phyloP scores from a whole-genome alignment of 306 rosid genomes.

The Rosa chinensis region DNA sequence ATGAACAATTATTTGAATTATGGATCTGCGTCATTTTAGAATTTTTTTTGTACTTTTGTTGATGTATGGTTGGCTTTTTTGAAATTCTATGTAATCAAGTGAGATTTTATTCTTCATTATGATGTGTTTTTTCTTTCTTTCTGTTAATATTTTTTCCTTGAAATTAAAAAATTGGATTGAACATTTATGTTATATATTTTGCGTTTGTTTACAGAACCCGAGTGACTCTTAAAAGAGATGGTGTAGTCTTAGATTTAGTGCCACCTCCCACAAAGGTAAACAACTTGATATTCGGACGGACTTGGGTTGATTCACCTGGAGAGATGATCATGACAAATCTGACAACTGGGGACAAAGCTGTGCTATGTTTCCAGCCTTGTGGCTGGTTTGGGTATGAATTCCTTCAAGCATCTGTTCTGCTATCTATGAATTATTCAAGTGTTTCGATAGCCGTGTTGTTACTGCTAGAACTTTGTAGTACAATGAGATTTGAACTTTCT shows the following conservation, averaged over 20 bases:
- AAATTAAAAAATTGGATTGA: background rate
- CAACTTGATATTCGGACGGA: conserved; percentile 89
- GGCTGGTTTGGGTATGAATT: conserved; percentile 88
- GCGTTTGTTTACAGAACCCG: conserved; percentile 58
- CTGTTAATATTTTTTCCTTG: background rate
- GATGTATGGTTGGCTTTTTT: background rate
- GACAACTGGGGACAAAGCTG: conserved; percentile 86
- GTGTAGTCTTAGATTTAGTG: conserved; percentile 80
- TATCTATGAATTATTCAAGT: background rate
- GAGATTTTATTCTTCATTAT: background rate
- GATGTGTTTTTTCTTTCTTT: background rate
- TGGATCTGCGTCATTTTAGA: background rate
- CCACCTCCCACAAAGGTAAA: conserved; percentile 95
- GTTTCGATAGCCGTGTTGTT: background rate
- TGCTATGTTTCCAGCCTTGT: conserved; percentile 86
- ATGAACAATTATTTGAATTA: background rate
- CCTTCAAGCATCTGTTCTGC: conserved; percentile 4
- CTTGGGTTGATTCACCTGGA: conserved; percentile 96
- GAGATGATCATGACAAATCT: conserved; percentile 86
- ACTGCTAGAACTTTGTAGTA: conserved; percentile 7
- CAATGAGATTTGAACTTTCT: background rate
- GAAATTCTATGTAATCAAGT: background rate
- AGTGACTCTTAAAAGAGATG: conserved; percentile 76
- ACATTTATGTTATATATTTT: background rate
- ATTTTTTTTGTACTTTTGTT: background rate